Evolutionary conservation across 805 yeast genomes (phyloP), one percentile per base, ranked within the genome.

Genomic region (Komagataella ulmi): DNA sequence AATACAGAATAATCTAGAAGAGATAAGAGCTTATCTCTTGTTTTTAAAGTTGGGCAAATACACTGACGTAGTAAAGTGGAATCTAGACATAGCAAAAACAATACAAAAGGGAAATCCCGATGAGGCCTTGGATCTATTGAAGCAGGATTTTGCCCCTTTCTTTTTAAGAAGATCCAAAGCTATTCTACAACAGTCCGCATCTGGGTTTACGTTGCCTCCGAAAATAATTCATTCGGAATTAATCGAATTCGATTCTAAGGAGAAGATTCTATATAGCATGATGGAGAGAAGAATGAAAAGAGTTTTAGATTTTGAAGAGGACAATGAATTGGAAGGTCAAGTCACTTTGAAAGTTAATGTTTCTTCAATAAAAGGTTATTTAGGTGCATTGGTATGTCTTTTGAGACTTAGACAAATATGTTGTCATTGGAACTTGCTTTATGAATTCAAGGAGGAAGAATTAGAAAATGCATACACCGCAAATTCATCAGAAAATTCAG

Each of bases 1-100:
- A 0, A 62, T 81, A 45, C 86, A 81, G 61, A 81, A 81, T 56
- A 68, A 66, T 44, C 65, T 77, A 49, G 73, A 67, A 47, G 87
- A 81, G 50, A 61, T 81, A 14, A 75, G 71, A 56, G 71, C 85
- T 1, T 61, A 79, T 19, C 63, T 81, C 44, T 55, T 63, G 23
- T 81, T 76, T 57, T 43, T 51, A 30, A 54, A 17, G 24, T 49
- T 48, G 45, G 49, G 24, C n/a, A 50, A 52, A 12, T 54, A 59
- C 17, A 52, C 62, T 3, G 51, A 55, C 24, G 49, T 50, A 1
- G 49, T 18, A 1, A 23, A 50, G 12, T 60, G 62, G 63, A 55
- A 55, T 6, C 63, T 65, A 51, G 75, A 70, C 49, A 70, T 73
- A 49, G 64, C 64, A 49, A 59, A 66, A 51, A 63, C 70, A 7